Evolutionary conservation across 2,329 filamentous ascomycete species (phyloP).

Genomic region (Aspergillus puulaauensis): DNA sequence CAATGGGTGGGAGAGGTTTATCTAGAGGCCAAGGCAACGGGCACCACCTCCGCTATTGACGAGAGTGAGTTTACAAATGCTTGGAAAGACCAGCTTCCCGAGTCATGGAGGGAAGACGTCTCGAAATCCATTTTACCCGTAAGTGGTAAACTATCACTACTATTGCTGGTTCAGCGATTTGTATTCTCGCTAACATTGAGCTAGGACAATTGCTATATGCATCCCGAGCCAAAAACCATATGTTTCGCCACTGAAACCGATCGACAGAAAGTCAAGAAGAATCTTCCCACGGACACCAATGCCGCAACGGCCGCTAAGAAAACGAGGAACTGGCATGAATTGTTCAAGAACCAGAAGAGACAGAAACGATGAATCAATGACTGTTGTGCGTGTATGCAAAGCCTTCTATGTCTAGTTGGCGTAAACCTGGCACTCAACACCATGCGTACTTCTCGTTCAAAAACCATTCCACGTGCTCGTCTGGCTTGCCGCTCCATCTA

Average conservation of each 20-base stretch:
- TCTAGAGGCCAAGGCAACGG: conserved; percentile 39
- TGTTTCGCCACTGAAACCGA: conserved; percentile 34
- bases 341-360: conserved; percentile 39
- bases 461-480: conserved; percentile 45
- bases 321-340: conserved; percentile 45
- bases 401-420: conserved; percentile 10
- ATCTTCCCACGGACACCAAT: conserved; percentile 21
- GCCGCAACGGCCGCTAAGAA: conserved; percentile 31
- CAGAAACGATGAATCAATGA: conserved; percentile 26
- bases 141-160: conserved; percentile 4
- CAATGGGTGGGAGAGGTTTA: conserved; percentile 42
- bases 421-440: conserved; percentile 36
- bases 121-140: conserved; percentile 34
- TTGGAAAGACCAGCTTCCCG: conserved; percentile 47
- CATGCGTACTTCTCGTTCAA: conserved; percentile 52
- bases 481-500: conserved; percentile 46
- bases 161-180: background rate
- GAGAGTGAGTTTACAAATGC: conserved; percentile 35
- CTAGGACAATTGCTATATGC: conserved; percentile 34
- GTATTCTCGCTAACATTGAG: background rate
- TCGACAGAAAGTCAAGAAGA: conserved; percentile 28
- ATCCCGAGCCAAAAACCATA: conserved; percentile 36
- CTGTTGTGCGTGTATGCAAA: background rate
- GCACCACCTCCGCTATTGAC: conserved; percentile 27
- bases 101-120: conserved; percentile 41